Base-by-base conservation (phyloP, 2,329 filamentous ascomycete species). In the Penicillium griseofulvum region DNA sequence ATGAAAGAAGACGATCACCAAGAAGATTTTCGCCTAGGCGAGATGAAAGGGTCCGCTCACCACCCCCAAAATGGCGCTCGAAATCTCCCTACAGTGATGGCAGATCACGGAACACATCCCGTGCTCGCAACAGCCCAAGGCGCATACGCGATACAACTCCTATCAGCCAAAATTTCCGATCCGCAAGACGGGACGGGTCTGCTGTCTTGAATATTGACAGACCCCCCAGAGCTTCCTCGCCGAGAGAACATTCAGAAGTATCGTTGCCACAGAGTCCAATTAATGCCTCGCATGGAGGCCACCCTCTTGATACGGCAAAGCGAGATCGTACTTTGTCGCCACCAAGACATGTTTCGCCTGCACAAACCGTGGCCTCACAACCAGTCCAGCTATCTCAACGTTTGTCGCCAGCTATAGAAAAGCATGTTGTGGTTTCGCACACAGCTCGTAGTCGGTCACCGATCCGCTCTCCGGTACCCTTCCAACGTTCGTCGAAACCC, bases 401-500 rank as follows among this genome's bases (percentile, higher is more conserved):
- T 46, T 86, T 85, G 9, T 87, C 85, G 6, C 85, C 85, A 16
- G 81, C 76, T 26, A 71, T 81, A 16, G 85, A 83, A 60, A 78
- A 81, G 61, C 67, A 76, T 47, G 77, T 74, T 45, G 65, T 78
- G 17, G 68, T 75, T 37, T 61, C 74, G 57, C 64, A 70, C 17
- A 60, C 70, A 53, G 61, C 66, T 26, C 74, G 67, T 28, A 66
- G 54, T 49, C 66, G 68, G 36, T 70, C 68, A 16, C 66, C 68
- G 12, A 26, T 54, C 17, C 52, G 55, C 60, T 59, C 48, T 26
- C 31, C 68, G 56, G 46, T 68, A 52, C 57, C 59, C 53, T 45
- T 64, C 51, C 61, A 69, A 45, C 65, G 56, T 38, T 48, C 56
- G 22, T 66, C 68, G 11, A 63, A 52, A 42, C 53, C 57, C 19